Conservation (phyloP, 1,284 basidiomycete species). For the Trichosporon sp. region DNA sequence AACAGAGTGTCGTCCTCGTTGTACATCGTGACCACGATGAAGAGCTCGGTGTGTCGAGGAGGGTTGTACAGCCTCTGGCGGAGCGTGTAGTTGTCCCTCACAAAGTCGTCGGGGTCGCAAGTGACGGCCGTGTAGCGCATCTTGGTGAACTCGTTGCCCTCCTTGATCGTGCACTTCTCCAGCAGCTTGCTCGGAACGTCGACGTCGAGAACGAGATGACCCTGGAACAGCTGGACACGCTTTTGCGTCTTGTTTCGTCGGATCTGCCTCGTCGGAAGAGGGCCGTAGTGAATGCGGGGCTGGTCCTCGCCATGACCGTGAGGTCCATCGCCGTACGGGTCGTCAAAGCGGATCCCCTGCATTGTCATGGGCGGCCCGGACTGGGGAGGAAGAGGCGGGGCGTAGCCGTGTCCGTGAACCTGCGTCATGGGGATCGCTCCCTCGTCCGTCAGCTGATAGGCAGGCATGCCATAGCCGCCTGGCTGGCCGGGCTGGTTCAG, state of each 20-base stretch:
- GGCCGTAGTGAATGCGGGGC: constrained; percentile 59
- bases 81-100: constrained; percentile 69
- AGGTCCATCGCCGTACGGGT: constrained; percentile 11
- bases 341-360: constrained; percentile 11
- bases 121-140: constrained; percentile 93
- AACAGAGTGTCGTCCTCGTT: constrained; percentile 72
- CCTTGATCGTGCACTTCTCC: constrained; percentile 65
- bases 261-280: constrained; percentile 77
- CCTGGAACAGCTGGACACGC: constrained; percentile 80
- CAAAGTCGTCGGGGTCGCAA: constrained; percentile 85
- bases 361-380: constrained; percentile 3
- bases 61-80: constrained; percentile 76
- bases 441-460: not conserved
- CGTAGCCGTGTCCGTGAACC: constrained; percentile 12
- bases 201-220: constrained; percentile 82
- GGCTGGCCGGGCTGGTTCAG: constrained; percentile 30
- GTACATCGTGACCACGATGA: constrained; percentile 72
- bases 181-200: constrained; percentile 79
- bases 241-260: constrained; percentile 86
- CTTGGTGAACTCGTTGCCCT: constrained; percentile 84
- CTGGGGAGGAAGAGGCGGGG: not conserved
- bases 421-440: constrained; percentile 1
- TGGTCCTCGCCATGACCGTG: constrained; percentile 36
- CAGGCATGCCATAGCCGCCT: constrained; percentile 16
- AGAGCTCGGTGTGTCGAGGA: constrained; percentile 67